Evolutionary conservation across 345 rosid genomes (phyloP).

Genomic region (Carallia brachiata): DNA sequence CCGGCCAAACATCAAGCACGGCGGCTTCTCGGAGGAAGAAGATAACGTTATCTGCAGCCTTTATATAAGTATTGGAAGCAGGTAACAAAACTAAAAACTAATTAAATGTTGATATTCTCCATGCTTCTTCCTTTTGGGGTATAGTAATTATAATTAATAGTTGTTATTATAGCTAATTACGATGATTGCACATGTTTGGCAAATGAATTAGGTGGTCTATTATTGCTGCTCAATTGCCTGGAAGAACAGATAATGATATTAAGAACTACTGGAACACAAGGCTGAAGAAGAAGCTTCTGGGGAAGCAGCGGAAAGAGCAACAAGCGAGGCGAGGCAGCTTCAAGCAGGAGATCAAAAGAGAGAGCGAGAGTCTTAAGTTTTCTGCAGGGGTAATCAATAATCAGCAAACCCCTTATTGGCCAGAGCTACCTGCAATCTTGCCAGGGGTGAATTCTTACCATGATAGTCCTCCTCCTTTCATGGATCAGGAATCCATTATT

Average conservation of each 20-base stretch:
- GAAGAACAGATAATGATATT: slow-evolving; percentile 78
- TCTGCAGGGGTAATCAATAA: slow-evolving; percentile 14
- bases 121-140: neutral
- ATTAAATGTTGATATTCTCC: neutral
- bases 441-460: slow-evolving; percentile 14
- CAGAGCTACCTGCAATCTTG: slow-evolving; percentile 23
- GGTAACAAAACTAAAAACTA: slow-evolving; percentile 21
- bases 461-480: slow-evolving; percentile 21
- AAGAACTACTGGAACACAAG: slow-evolving; percentile 86
- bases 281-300: slow-evolving; percentile 70
- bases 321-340: slow-evolving; percentile 33
- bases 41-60: slow-evolving; percentile 56
- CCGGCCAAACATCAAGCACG: slow-evolving; percentile 56
- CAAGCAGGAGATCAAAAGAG: slow-evolving; percentile 52
- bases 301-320: slow-evolving; percentile 58
- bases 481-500: slow-evolving; percentile 47
- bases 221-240: slow-evolving; percentile 78
- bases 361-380: slow-evolving; percentile 22
- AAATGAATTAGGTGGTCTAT: slow-evolving; percentile 61
- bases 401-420: slow-evolving; percentile 32
- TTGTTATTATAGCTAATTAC: neutral
- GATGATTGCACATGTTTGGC: neutral
- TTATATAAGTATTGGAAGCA: slow-evolving; percentile 52
- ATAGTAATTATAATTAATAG: neutral
- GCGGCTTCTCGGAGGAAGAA: slow-evolving; percentile 61